Evolutionary conservation across 768 basidiomycete species (phyloP), one percentile per base, ranked within the genome.

Genomic region (Lentinula sp.): DNA sequence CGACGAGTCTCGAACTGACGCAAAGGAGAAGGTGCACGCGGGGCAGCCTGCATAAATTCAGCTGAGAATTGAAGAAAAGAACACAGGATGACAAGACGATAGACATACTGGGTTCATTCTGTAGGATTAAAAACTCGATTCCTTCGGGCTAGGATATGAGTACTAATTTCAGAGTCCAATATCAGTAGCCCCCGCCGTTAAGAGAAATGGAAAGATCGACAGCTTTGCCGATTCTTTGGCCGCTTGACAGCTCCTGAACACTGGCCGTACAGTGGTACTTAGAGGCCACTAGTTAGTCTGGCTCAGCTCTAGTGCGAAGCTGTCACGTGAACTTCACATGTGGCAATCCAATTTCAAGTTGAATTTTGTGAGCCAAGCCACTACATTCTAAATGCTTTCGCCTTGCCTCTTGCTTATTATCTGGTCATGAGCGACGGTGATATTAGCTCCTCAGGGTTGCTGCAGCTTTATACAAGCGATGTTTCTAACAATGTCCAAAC

Each of bases 401-500:
- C 20, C 18, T 20, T 48, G 9, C 13, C 37, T 39, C 9, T 39
- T 39, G 37, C 37, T 48, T 48, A 8, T 23, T 48, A 48, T 48
- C 20, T 20, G 23, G 7, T 10, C 20, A 48, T 48, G 46, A 48
- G 46, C 20, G 20, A 48, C 46, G 46, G 18, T 23, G 46, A 48
- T 8, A 13, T 4, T 23, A 12, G 1, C 20, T 1, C 46, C 16
- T 16, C 32, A 6, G 28, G 28, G 15, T 16, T 13, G 4, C 28
- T 51, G 13, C 9, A 51, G 9, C 28, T 23, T 0, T 33, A 0
- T 10, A 7, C 49, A 13, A 35, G 28, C 16, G 79, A 83, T 66
- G 72, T 68, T 32, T 78, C 70, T 66, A 75, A 80, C 62, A 75
- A 76, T 12, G 73, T 77, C 50, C 68, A 75, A 28, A 76, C 81